Conservation (phyloP, 2,329 filamentous ascomycete species). For the Penicillium hordei region DNA sequence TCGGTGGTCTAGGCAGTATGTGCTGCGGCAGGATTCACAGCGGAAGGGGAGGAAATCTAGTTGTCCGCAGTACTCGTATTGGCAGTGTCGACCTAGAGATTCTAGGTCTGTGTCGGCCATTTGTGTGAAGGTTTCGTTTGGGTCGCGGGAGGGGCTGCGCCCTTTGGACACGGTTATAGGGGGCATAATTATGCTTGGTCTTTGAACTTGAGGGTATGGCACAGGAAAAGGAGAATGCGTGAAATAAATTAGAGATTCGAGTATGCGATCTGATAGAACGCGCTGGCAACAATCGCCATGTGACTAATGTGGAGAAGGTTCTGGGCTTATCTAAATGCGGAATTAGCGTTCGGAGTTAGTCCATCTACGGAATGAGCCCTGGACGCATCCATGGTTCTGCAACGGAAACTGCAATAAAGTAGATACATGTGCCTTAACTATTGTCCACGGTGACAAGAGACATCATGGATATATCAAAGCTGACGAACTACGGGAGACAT, state of each 20-base stretch:
- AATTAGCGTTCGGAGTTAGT: conserved; percentile 9
- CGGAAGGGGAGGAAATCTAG: conserved; percentile 95
- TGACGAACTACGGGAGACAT: no score
- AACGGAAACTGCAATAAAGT: no score
- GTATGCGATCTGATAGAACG: conserved; percentile 14
- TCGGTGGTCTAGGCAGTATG: conserved; percentile 92
- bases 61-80: conserved; percentile 86
- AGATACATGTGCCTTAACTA: no score
- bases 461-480: no score
- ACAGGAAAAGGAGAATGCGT: background rate
- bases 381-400: background rate
- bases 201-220: background rate
- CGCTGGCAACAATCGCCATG: conserved; percentile 19
- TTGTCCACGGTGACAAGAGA: no score
- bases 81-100: conserved; percentile 85
- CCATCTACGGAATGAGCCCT: background rate
- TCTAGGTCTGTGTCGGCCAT: conserved; percentile 70
- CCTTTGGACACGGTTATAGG: conserved; percentile 28
- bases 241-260: conserved; percentile 7
- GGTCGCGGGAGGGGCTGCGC: conserved; percentile 10
- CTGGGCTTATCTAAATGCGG: conserved; percentile 18
- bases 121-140: conserved; percentile 37
- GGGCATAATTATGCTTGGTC: conserved; percentile 20
- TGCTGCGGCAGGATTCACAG: conserved; percentile 81
- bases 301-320: conserved; percentile 30